phyloP scores from a whole-genome alignment of 2,329 filamentous ascomycete genomes.

The Salinomyces thailandicus region DNA sequence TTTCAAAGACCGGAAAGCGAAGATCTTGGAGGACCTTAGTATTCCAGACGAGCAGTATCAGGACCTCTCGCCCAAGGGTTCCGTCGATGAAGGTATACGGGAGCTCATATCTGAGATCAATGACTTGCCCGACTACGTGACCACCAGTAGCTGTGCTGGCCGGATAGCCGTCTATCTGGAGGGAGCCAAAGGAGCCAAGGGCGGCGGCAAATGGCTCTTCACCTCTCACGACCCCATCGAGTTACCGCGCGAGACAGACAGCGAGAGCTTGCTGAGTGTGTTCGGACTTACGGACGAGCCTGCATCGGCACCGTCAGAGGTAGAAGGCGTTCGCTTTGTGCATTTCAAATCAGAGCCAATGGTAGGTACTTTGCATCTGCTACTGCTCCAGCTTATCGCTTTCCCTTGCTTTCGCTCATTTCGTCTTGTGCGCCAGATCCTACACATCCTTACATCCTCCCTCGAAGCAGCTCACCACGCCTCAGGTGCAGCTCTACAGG shows the following conservation, averaged over 20 bases:
- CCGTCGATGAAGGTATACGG: constrained; percentile 68
- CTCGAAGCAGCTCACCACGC: constrained; percentile 63
- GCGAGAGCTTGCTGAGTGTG: constrained; percentile 7
- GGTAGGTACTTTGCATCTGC: constrained; percentile 46
- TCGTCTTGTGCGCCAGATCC: constrained; percentile 49
- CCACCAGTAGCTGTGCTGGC: constrained; percentile 87
- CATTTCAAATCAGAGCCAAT: constrained; percentile 93
- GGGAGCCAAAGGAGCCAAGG: constrained; percentile 71
- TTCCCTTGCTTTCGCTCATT: neutral
- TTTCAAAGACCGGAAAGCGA: constrained; percentile 51
- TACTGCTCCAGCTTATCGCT: neutral
- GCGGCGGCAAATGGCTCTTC: constrained; percentile 75
- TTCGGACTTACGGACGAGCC: neutral
- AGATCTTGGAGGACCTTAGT: constrained; percentile 60
- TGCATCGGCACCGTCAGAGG: constrained; percentile 4
- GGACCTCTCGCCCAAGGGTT: constrained; percentile 82
- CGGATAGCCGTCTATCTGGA: constrained; percentile 81
- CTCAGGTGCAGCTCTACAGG: constrained; percentile 63
- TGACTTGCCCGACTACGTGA: constrained; percentile 61
- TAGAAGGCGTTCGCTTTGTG: constrained; percentile 36
- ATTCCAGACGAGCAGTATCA: constrained; percentile 61
- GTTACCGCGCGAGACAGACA: constrained; percentile 7
- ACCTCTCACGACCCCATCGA: constrained; percentile 69
- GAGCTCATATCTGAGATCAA: constrained; percentile 74
- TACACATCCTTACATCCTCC: constrained; percentile 75